Percentiles rank a stretch among this genome's conserved stretches.
Conservation (phyloP, 2,329 filamentous ascomycete genomes). For the Paracamarosporium sp. region DNA sequence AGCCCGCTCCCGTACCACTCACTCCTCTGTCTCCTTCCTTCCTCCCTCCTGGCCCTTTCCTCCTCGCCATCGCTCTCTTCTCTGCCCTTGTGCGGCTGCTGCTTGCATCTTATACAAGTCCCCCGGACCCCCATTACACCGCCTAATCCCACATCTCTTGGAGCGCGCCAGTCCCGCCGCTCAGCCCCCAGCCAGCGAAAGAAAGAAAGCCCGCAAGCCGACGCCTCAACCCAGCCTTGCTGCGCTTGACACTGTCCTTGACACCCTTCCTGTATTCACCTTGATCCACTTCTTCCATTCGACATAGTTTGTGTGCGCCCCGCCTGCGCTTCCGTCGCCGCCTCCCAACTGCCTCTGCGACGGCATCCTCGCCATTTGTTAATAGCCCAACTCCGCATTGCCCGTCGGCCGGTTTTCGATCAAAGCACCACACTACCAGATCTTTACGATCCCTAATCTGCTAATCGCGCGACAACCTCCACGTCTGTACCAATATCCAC, state of each 20-base stretch:
- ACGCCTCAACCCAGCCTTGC: conserved; percentile 26
- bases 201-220: conserved; percentile 34
- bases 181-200: conserved; percentile 26
- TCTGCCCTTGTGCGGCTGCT: conserved; percentile 38
- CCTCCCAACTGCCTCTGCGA: conserved; percentile 26
- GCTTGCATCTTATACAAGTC: conserved; percentile 44
- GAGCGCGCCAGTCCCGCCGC: conserved; percentile 48
- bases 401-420: conserved; percentile 46
- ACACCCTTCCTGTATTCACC: conserved; percentile 30
- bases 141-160: conserved; percentile 26
- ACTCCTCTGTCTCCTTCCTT: conserved; percentile 60
- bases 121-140: conserved; percentile 38
- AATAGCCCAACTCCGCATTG: conserved; percentile 46
- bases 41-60: conserved; percentile 23
- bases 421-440: conserved; percentile 37
- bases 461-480: conserved; percentile 38
- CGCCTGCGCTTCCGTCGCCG: conserved; percentile 20
- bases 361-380: conserved; percentile 37
- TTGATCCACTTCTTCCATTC: conserved; percentile 22
- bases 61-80: conserved; percentile 61
- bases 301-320: conserved; percentile 19
- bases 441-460: conserved; percentile 50
- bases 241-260: conserved; percentile 32
- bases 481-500: conserved; percentile 29
- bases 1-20: conserved; percentile 25